phyloP scores from a whole-genome alignment of 768 basidiomycete genomes.

The Auricularia sp. region DNA sequence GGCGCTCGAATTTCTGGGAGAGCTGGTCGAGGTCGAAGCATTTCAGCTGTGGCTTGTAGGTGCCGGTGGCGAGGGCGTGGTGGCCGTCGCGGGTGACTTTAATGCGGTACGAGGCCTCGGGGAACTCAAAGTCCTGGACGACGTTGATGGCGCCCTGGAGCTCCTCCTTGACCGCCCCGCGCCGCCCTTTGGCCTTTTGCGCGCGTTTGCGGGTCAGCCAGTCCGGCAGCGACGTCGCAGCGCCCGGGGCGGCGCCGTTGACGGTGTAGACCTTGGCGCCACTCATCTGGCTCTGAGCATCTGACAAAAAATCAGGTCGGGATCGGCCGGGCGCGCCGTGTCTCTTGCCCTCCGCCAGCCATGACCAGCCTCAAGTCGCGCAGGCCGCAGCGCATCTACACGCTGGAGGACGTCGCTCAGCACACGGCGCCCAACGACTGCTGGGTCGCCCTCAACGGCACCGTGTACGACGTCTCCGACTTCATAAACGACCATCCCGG shows the following conservation, averaged over 20 bases:
- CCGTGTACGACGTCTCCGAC: constrained; percentile 81
- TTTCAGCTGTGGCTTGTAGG: constrained; percentile 94
- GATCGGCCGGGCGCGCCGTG: not conserved
- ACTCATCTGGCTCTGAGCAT: too few species aligned
- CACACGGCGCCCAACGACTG: constrained; percentile 57
- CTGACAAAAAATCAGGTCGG: too few species aligned
- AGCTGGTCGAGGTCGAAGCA: constrained; percentile 94
- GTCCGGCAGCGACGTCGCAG: constrained; percentile 86
- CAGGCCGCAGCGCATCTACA: constrained; percentile 34
- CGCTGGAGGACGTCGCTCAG: constrained; percentile 57
- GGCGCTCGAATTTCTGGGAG: constrained; percentile 89
- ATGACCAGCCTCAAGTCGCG: not conserved
- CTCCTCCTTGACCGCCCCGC: constrained; percentile 48
- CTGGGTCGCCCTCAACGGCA: constrained; percentile 73
- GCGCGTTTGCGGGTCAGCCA: constrained; percentile 77
- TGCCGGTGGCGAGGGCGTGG: constrained; percentile 88
- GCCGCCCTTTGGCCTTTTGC: constrained; percentile 54
- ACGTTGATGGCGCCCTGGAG: constrained; percentile 81
- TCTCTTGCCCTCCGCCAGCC: not conserved
- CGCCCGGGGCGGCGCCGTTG: constrained; percentile 81
- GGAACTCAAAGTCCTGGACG: constrained; percentile 94
- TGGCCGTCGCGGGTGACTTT: constrained; percentile 87
- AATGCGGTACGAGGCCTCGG: constrained; percentile 87
- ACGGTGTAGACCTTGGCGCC: constrained; percentile 80
- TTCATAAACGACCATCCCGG: constrained; percentile 90